Conservation (phyloP, 2,329 filamentous ascomycete species). For the Taxawa tesnikishii region DNA sequence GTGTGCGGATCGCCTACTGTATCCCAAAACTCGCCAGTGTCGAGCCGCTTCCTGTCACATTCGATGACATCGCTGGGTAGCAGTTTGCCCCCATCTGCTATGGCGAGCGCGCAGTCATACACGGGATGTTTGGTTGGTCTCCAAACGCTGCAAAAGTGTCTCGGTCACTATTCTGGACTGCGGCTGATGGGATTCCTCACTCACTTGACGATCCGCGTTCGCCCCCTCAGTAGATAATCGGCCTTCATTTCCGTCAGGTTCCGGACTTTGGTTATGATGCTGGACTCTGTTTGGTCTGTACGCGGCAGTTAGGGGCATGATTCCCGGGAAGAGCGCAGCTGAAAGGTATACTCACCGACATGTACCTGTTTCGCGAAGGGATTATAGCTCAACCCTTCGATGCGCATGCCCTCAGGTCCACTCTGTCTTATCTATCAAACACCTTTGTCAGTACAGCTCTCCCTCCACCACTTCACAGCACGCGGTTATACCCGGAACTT, state of each 20-base stretch:
- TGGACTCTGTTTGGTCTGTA: conserved; percentile 17
- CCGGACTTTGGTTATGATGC: conserved; percentile 14
- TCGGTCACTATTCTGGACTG: neutral
- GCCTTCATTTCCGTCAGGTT: conserved; percentile 15
- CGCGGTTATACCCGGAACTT: neutral
- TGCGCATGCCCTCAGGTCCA: conserved; percentile 12
- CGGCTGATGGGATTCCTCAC: conserved; percentile 10
- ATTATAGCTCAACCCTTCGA: conserved; percentile 14
- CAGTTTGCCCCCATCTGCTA: conserved; percentile 14
- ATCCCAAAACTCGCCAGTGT: conserved; percentile 12
- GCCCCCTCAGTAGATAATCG: conserved; percentile 11
- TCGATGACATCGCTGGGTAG: conserved; percentile 13
- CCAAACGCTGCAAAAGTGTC: conserved; percentile 1
- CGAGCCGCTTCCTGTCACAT: conserved; percentile 8
- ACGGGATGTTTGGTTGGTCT: conserved; percentile 12
- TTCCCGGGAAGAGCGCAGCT: no score
- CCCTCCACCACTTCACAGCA: no score
- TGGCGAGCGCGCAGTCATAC: conserved; percentile 14
- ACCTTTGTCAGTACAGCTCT: no score
- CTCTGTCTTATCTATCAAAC: conserved; percentile 10
- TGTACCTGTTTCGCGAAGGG: conserved; percentile 18
- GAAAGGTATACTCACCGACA: no score
- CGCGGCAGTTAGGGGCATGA: no score
- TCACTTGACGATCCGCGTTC: conserved; percentile 12
- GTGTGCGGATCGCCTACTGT: no score